Base-by-base conservation (phyloP, 176 grass and related monocot species). In the Otatea glauca region DNA sequence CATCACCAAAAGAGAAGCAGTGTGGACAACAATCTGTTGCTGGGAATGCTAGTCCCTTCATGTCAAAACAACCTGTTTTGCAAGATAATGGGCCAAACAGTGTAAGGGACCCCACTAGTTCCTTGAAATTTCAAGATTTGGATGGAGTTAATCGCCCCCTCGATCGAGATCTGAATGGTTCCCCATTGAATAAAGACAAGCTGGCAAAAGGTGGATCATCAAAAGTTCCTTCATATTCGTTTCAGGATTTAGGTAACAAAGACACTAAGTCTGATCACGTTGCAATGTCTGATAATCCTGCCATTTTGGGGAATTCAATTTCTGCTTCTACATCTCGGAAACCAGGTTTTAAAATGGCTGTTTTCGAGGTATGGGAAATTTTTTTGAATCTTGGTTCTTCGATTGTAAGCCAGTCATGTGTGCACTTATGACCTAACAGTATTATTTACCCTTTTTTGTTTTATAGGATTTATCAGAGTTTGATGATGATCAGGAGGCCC, bases 331-430 rank as follows among this genome's bases (percentile, higher is more conserved):
- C 53, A 87, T 91, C 85, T 21, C 14, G 18, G 18, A 87, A 75
- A 25, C 89, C 89, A 75, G 89, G 85, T 53, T 91, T 91, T 74
- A 91, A 87, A 80, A 91, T 91, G 89, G 80, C 75, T 75, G 75
- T 91, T 77, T 70, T 80, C 1, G 89, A 91, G 89, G 90, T 91
- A 88, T 44, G 27, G 3, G 21, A 42, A 65, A 72, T n/a, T n/a
- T n/a, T n/a, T 9, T 81, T 45, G 27, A 25, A 23, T 49, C 41
- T 80, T 79, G 6, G 15, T 60, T 79, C 43, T 74, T 68, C 12
- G 17, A 17, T 72, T 77, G 67, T 68, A 21, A 45, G 74, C 18
- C 45, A 68, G n/a, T 38, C 34, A 21, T 50, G 44, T 75, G 38
- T 56, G 20, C 41, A 68, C 21, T 49, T 42, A 16, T 60, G 38